Conservation (phyloP, 148 eudicot genomes). For the Tetragonia tetragonoides region DNA sequence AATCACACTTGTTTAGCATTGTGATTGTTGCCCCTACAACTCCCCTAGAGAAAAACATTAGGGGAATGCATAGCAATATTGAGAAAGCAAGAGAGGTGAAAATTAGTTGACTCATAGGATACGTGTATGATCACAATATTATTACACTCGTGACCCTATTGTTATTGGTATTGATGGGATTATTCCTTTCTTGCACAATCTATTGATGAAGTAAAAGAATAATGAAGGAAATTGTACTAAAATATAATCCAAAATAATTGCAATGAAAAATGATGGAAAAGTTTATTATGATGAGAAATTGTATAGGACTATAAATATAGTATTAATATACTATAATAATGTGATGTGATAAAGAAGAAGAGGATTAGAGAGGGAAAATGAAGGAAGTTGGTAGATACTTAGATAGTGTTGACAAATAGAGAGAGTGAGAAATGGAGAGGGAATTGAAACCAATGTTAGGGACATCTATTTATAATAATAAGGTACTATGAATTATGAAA, state of each 20-base stretch:
- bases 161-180: no score
- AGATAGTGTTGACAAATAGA: background rate
- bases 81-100: background rate
- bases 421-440: background rate
- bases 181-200: no score
- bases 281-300: no score
- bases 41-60: constrained; percentile 27
- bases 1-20: constrained; percentile 46
- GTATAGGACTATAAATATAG: no score
- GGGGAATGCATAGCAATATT: constrained; percentile 3
- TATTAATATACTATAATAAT: no score
- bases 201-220: no score
- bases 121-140: no score
- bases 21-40: constrained; percentile 44
- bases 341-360: no score
- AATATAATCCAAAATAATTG: no score
- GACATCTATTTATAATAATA: constrained; percentile 5
- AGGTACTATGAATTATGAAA: background rate
- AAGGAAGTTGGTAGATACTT: background rate
- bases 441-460: background rate
- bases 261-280: no score
- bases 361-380: background rate
- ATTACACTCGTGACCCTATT: no score
- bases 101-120: background rate
- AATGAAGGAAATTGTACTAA: no score